phyloP scores from a whole-genome alignment of 1,284 basidiomycete species.

The Caloboletus firmus region DNA sequence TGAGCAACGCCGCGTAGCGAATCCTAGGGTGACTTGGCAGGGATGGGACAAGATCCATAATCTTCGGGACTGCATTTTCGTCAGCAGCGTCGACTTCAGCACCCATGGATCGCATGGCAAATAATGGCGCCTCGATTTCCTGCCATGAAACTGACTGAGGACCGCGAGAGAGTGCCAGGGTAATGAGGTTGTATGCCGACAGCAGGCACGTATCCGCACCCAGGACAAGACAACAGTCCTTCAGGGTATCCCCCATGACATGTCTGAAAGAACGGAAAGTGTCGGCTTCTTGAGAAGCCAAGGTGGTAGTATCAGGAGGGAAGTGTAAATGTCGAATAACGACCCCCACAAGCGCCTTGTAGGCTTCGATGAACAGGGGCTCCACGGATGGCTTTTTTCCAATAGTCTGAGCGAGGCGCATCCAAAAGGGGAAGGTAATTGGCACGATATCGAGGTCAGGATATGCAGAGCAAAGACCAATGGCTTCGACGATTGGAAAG shows the following conservation, averaged over 20 bases:
- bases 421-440: conserved; percentile 99
- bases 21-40: conserved; percentile 91
- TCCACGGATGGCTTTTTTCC: conserved; percentile 72
- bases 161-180: conserved; percentile 62
- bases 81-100: conserved; percentile 88
- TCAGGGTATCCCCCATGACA: conserved; percentile 98
- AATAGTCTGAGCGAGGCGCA: conserved; percentile 82
- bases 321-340: conserved; percentile 94
- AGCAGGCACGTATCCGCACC: conserved; percentile 85
- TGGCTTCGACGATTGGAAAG: conserved; percentile 92
- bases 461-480: conserved; percentile 92
- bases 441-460: conserved; percentile 95
- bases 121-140: conserved; percentile 95
- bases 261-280: conserved; percentile 95
- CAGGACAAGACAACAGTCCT: conserved; percentile 97
- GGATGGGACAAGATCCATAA: conserved; percentile 91
- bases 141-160: conserved; percentile 78
- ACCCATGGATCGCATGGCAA: conserved; percentile 98
- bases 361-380: conserved; percentile 77
- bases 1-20: conserved; percentile 92
- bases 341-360: conserved; percentile 79
- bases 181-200: conserved; percentile 81
- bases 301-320: conserved; percentile 65
- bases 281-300: conserved; percentile 86
- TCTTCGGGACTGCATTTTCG: conserved; percentile 85